phyloP scores from a whole-genome alignment of 73 alveolate genomes.

The Durusdinium trenchii region DNA sequence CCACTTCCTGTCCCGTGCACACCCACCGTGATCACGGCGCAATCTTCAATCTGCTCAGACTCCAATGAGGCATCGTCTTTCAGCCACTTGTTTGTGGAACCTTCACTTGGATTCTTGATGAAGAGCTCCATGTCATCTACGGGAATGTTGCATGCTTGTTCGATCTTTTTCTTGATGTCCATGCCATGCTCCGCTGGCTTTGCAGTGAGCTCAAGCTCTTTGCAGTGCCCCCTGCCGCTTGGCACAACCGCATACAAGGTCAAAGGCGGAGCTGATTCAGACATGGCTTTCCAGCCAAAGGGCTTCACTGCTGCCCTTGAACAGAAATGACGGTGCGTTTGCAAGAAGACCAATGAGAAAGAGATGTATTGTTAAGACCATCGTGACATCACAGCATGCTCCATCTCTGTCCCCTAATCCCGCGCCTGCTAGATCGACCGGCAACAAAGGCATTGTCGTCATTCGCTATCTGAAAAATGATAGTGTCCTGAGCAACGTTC shows the following conservation, averaged over 20 bases:
- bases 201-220: slow-evolving; percentile 32
- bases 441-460: slow-evolving; percentile 86
- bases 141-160: slow-evolving; percentile 18
- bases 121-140: slow-evolving; percentile 56
- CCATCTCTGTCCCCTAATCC: background rate
- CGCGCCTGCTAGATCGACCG: slow-evolving; percentile 86
- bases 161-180: slow-evolving; percentile 49
- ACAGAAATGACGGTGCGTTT: background rate
- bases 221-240: slow-evolving; percentile 28
- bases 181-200: slow-evolving; percentile 15
- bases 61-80: slow-evolving; percentile 54
- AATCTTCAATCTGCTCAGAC: slow-evolving; percentile 44
- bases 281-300: too few species aligned
- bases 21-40: slow-evolving; percentile 73
- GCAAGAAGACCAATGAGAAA: background rate
- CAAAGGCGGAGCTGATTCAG: slow-evolving; percentile 31
- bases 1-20: slow-evolving; percentile 60
- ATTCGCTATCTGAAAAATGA: slow-evolving; percentile 69
- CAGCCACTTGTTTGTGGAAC: slow-evolving; percentile 48
- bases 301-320: too few species aligned
- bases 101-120: slow-evolving; percentile 37
- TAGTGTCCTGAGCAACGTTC: slow-evolving; percentile 25
- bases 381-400: background rate
- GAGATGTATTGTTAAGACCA: background rate
- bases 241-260: slow-evolving; percentile 3